Evolutionary conservation across 1,284 basidiomycete species (phyloP).

Genomic region (Puccinia sorghi): DNA sequence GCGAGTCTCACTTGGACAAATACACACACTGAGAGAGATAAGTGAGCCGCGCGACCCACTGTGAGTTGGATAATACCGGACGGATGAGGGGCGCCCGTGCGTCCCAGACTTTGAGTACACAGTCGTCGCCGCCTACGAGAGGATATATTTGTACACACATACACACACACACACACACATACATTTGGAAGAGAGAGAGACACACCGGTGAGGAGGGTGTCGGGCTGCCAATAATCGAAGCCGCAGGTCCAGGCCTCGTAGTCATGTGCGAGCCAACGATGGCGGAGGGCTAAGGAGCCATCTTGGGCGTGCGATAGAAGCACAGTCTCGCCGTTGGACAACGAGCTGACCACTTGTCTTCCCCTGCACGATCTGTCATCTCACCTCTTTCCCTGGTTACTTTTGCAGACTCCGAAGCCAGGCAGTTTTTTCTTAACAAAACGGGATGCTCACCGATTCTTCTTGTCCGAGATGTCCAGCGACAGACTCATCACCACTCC

Average conservation of each 20-base stretch:
- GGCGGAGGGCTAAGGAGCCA: neutral
- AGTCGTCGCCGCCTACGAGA: conserved; percentile 81
- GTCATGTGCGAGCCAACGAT: conserved; percentile 80
- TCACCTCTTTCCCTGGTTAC: neutral
- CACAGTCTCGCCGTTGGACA: conserved; percentile 35
- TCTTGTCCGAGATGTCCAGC: conserved; percentile 4
- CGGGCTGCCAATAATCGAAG: conserved; percentile 80
- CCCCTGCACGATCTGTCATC: neutral
- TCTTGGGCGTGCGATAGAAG: neutral
- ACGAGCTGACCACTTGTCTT: conserved; percentile 21
- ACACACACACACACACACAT: conserved; percentile 4
- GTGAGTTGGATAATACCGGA: conserved; percentile 73
- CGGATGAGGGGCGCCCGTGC: conserved; percentile 66
- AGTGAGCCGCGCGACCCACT: conserved; percentile 63
- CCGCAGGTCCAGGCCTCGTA: conserved; percentile 91
- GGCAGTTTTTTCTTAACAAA: no score
- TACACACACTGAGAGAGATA: no score
- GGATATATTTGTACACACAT: no score
- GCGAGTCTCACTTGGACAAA: no score
- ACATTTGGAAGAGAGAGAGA: neutral
- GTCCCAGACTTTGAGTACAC: conserved; percentile 89
- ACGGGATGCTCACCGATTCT: no score
- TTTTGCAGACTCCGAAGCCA: no score
- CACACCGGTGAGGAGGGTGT: conserved; percentile 78
- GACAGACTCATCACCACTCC: neutral